A percentile compares a stretch with the other conserved stretches of the same genome.
phyloP scores from a whole-genome alignment of 2,329 filamentous ascomycete species.

The Metarhizium album region DNA sequence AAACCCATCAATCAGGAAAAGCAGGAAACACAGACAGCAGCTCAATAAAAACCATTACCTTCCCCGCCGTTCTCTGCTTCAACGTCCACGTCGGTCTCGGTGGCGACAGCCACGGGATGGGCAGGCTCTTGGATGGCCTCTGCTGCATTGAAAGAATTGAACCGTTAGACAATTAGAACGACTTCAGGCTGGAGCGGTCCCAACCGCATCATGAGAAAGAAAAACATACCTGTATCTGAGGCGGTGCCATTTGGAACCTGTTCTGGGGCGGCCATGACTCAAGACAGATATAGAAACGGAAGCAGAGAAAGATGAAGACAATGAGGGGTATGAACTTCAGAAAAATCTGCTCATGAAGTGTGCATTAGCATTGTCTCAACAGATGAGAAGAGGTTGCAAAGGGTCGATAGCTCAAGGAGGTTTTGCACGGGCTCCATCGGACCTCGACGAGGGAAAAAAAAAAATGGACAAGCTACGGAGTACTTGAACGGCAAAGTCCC shows the following conservation, averaged over 20 bases:
- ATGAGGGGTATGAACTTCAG: conserved; percentile 10
- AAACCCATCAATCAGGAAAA: background rate
- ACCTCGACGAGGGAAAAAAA: conserved; percentile 7
- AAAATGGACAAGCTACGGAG: conserved; percentile 20
- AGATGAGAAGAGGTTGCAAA: conserved; percentile 8
- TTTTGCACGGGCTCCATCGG: background rate
- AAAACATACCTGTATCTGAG: conserved; percentile 12
- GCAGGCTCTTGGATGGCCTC: conserved; percentile 16
- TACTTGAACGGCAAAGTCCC: conserved; percentile 18
- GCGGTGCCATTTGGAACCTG: conserved; percentile 14
- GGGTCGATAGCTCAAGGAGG: background rate
- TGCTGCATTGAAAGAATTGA: background rate
- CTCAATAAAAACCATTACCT: conserved; percentile 16
- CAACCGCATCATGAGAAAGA: background rate
- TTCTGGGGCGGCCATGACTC: conserved; percentile 23
- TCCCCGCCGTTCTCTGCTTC: conserved; percentile 23
- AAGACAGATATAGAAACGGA: conserved; percentile 6
- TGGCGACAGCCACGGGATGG: conserved; percentile 14
- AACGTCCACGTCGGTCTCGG: conserved; percentile 17
- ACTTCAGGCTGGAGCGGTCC: background rate
- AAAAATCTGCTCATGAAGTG: conserved; percentile 17
- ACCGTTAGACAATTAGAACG: background rate
- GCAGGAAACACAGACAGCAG: background rate
- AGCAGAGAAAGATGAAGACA: conserved; percentile 10
- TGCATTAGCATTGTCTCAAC: conserved; percentile 14